Evolutionary conservation across 306 rosid genomes (phyloP).

Genomic region (Pterocarpus macrocarpus): DNA sequence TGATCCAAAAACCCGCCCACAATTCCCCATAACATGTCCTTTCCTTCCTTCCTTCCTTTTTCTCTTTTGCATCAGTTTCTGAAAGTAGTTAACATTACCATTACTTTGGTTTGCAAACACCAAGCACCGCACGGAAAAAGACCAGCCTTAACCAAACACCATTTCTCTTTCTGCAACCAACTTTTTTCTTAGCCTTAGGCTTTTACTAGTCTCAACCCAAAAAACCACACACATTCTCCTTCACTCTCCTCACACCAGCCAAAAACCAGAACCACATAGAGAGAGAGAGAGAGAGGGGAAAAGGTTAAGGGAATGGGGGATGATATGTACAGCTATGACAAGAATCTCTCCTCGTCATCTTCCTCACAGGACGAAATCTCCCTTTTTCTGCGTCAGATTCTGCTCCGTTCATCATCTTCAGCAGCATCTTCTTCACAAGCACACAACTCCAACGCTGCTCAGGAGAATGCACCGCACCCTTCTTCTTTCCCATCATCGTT

Average conservation of each 20-base stretch:
- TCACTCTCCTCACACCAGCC: not conserved
- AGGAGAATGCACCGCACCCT: conserved; percentile 32
- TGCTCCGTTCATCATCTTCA: conserved; percentile 72
- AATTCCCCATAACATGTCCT: conserved; percentile 47
- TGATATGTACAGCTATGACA: conserved; percentile 49
- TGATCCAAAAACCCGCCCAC: conserved; percentile 55
- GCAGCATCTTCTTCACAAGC: conserved; percentile 32
- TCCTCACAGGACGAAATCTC: conserved; percentile 87
- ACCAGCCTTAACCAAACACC: conserved; percentile 17
- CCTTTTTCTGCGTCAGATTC: conserved; percentile 84
- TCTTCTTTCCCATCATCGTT: conserved; percentile 7
- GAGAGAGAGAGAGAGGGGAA: too few relatives aligned
- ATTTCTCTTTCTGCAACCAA: conserved; percentile 29
- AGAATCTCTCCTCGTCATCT: conserved; percentile 44
- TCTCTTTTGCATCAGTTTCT: conserved; percentile 33
- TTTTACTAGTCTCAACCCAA: too few relatives aligned
- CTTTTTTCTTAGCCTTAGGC: not conserved
- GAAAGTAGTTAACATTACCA: conserved; percentile 36
- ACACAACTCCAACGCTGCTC: conserved; percentile 15
- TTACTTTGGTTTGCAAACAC: conserved; percentile 40
- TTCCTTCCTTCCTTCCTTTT: not conserved
- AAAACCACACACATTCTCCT: not conserved
- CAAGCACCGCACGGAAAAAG: conserved; percentile 30
- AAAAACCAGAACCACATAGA: too few relatives aligned
- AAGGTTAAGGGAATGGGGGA: conserved; percentile 55